Base-by-base conservation (phyloP, 129 eudicot species). In the Flaveria robusta region DNA sequence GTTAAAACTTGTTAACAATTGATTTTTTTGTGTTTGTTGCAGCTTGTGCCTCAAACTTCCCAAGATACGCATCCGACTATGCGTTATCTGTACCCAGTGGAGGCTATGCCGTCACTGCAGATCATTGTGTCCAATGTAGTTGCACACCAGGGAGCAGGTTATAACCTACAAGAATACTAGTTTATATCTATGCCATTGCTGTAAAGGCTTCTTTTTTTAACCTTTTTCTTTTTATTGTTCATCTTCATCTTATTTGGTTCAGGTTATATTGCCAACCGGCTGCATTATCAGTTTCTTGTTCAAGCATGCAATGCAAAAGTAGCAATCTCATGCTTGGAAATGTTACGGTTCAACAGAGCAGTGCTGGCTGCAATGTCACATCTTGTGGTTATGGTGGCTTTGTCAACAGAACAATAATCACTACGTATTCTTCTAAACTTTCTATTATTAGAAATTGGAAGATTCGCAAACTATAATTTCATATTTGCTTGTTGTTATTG, bases 291-390 rank as follows among this genome's bases (percentile, higher is more conserved):
- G 99, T 91, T 76, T 95, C 97, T 71, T 95, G 99, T 71, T 95
- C 99, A 11, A 95, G 99, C 85, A 95, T 95, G 99, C 99, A 95
- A 78, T 95, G 99, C 85, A 87, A 83, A 68, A 81, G 81, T 74
- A 95, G 97, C 65, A 95, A 91, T 72, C 91, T 95, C 66, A 95
- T 91, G 99, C 85, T 95, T 13, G 99, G 99, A 74, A 95, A 95
- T 83, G 81, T 86, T 31, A 91, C 97, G 3, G 74, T 76, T 72
- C 97, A 91, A 71, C 96, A 89, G 79, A 84, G 91, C 22, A 80
- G 94, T 78, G 99, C 85, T 47, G 99, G 99, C 4, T 95, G 99
- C 89, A 95, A 91, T 74, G 96, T 95, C 70, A 95, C 99, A 46
- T 87, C 99, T 80, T 95, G 99, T 79, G 81, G 81, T 66, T 95